Evolutionary conservation across 495 filamentous ascomycete species (phyloP), one percentile per base, ranked within the genome.

Genomic region (Penicillium ochrochloron): DNA sequence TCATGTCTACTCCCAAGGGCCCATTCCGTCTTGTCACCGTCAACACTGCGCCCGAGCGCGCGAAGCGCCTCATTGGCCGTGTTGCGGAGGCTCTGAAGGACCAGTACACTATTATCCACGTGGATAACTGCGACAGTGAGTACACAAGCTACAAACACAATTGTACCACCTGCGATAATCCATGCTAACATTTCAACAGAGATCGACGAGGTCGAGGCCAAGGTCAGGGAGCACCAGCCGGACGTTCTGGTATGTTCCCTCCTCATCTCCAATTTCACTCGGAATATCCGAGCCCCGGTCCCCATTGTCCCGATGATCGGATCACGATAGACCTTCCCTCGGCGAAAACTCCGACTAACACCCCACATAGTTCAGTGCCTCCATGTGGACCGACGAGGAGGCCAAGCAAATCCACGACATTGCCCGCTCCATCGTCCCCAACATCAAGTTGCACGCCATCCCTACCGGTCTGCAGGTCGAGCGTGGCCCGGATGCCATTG

Each of bases 11-110:
- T 80, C 85, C 76, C 9, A 82, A 85, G 66, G 86, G 85, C 37
- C 85, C 86, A 19, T 90, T 81, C 74, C 83, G 74, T 57, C 83
- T 91, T 23, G 83, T 89, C 52, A 89, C 87, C 12, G 88, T 91
- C 67, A 90, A 90, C 78, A 91, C 83, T 51, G 87, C 82, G 1
- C 88, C 88, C 10, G 87, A 88, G 63, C 82, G 88, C 34, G 88
- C 88, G 41, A 83, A 85, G 71, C 73, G 76, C 11, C 74, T 90
- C 41, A 84, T 89, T 69, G 88, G 87, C 19, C 80, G 82, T 5
- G 71, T 89, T 8, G 80, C 83, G 29, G 84, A 89, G 54, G 79
- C 75, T 14, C 67, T 90, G 50, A 86, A 85, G 68, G 85, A 88
- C 56, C 76, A 76, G 29, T 89, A 88, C 72, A 84, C 74, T 15